Base-by-base conservation (phyloP, 306 rosid species). In the Nissolia schottii region DNA sequence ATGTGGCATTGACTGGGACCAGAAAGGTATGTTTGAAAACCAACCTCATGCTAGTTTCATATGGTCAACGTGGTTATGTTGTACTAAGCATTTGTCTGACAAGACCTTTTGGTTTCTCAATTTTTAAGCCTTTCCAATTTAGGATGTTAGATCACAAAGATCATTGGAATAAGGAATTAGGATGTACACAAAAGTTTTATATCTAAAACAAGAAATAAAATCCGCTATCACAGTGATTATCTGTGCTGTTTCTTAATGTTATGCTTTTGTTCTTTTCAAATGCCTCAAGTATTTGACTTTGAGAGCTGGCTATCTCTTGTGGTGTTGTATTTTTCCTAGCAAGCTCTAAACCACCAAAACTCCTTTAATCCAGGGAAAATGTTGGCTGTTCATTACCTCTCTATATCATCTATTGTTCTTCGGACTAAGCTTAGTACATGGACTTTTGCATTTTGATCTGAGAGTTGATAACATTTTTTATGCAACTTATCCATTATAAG, bases 1-100 rank as follows among this genome's bases (percentile, higher is more conserved):
- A 70, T 95, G 99, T 50, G 90, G 89, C 67, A 83, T 95, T 75
- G 93, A 95, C 81, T 95, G 99, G 99, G 97, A 92, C 71, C 84
- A 75, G 38, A 86, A 84, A 83, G 97, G 99, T 95, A 85, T 54
- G 37, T 61, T 41, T 38, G 35, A 54, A 56, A 68, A 66, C 34
- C 74, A 59, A 73, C 63, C 37, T 32, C 41, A 7, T 58, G 29
- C 50, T 61, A 8, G 23, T 74, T 62, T 65, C 38, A 16, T 56
- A 75, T 24, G 79, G 54, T 67, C 53, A 74, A 51, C 25, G 29
- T 73, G 57, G 31, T 63, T 63, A 62, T 75, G 59, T 68, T 34
- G 18, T 74, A 38, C 45, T 70, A 13, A 29, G 32, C 56, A 59
- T 64, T 71, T 55, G 34, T 64, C 38, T 3, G 45, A 34, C 69